phyloP scores from a whole-genome alignment of 805 yeast genomes.

The Spathaspora arborariae region DNA sequence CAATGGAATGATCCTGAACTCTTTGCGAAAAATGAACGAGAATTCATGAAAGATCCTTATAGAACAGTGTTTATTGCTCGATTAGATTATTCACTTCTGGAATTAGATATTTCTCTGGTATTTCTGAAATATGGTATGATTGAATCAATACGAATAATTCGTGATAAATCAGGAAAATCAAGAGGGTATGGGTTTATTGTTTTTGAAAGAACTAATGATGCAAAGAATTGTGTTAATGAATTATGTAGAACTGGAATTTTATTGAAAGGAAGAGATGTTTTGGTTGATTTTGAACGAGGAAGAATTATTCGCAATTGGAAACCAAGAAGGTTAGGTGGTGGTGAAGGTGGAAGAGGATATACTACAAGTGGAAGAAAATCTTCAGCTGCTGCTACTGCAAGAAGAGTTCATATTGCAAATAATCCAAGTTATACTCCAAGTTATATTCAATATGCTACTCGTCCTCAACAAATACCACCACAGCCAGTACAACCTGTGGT shows the following conservation, averaged over 20 bases:
- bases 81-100: slow-evolving; percentile 59
- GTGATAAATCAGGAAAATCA: slow-evolving; percentile 45
- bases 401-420: slow-evolving; percentile 19
- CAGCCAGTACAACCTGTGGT: slow-evolving; percentile 14
- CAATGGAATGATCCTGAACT: slow-evolving; percentile 33
- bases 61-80: slow-evolving; percentile 77
- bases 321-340: slow-evolving; percentile 83
- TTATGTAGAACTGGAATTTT: slow-evolving; percentile 44
- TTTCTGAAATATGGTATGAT: slow-evolving; percentile 69
- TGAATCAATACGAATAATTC: slow-evolving; percentile 44
- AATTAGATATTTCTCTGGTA: slow-evolving; percentile 60
- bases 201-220: slow-evolving; percentile 56
- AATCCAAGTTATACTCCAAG: slow-evolving; percentile 6
- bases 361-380: slow-evolving; percentile 27
- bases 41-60: slow-evolving; percentile 55
- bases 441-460: background rate
- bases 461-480: slow-evolving; percentile 1
- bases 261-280: slow-evolving; percentile 47
- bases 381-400: slow-evolving; percentile 35
- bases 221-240: slow-evolving; percentile 57
- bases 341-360: slow-evolving; percentile 82
- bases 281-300: slow-evolving; percentile 75
- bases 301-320: slow-evolving; percentile 62
- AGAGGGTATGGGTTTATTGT: slow-evolving; percentile 84
- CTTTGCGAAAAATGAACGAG: slow-evolving; percentile 25